phyloP scores from a whole-genome alignment of 176 grass and related monocot species.

The Poa pratensis region DNA sequence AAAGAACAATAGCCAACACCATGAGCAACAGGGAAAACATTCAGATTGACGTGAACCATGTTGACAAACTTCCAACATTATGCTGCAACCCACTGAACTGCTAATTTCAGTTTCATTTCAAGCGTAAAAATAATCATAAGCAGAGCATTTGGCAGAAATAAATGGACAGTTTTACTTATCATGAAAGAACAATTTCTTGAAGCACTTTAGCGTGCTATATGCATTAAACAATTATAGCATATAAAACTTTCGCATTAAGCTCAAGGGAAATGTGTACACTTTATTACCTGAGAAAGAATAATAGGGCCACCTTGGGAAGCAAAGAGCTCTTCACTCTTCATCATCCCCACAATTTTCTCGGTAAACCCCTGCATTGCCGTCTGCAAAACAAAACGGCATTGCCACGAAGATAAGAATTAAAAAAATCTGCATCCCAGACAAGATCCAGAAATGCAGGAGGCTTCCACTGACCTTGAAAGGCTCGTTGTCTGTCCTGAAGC shows the following conservation, averaged over 20 bases:
- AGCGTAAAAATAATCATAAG: not conserved
- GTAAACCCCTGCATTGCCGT: conserved; percentile 95
- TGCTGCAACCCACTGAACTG: not conserved
- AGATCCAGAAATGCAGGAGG: conserved; percentile 37
- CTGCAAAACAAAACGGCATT: conserved; percentile 48
- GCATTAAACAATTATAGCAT: not conserved
- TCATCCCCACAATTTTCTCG: conserved; percentile 89
- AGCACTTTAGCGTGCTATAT: not conserved
- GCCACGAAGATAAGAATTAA: conserved; percentile 8
- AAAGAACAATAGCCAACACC: conserved; percentile 22
- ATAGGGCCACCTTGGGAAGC: conserved; percentile 98
- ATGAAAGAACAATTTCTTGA: not conserved
- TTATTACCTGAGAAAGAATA: conserved; percentile 87
- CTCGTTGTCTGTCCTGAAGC: conserved; percentile 97
- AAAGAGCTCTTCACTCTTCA: conserved; percentile 92
- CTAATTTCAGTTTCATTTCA: conserved; percentile 2
- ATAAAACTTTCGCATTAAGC: conserved; percentile 14
- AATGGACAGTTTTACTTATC: not conserved
- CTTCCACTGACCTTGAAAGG: conserved; percentile 84
- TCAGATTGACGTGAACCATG: not conserved
- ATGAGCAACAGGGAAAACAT: not conserved
- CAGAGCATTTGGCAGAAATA: conserved; percentile 7
- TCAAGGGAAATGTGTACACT: conserved; percentile 37
- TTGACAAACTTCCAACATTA: not conserved
- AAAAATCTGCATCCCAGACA: not conserved